Percentiles rank a stretch among this genome's conserved stretches.
Evolutionary conservation across 345 rosid genomes (phyloP).

Genomic region (Isatis tinctoria): DNA sequence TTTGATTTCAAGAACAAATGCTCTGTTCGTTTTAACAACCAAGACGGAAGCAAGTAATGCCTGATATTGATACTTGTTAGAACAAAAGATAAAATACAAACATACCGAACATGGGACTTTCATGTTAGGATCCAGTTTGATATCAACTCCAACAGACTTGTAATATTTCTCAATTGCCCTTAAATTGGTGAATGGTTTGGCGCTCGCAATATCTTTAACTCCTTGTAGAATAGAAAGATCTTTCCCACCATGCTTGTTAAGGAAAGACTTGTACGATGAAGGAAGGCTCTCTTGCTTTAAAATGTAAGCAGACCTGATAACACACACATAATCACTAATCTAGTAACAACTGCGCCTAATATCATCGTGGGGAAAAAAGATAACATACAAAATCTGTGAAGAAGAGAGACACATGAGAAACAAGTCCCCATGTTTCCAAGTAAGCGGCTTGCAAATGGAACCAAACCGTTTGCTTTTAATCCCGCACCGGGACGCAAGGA

Average conservation of each 20-base stretch:
- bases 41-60: not conserved
- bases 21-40: not conserved
- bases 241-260: conserved; percentile 86
- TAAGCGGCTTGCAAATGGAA: conserved; percentile 77
- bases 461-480: conserved; percentile 86
- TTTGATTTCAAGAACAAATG: not conserved
- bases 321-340: not conserved
- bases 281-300: conserved; percentile 87
- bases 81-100: conserved; percentile 1
- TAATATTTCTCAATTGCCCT: conserved; percentile 61
- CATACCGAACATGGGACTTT: conserved; percentile 78
- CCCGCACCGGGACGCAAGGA: conserved; percentile 89
- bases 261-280: conserved; percentile 86
- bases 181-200: conserved; percentile 65
- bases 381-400: conserved; percentile 82
- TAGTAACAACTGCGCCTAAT: not conserved
- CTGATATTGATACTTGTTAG: not conserved
- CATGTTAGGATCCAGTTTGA: conserved; percentile 77
- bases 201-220: conserved; percentile 65
- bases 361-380: conserved; percentile 11
- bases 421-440: conserved; percentile 96
- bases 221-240: conserved; percentile 64
- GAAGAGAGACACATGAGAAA: conserved; percentile 97
- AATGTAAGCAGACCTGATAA: conserved; percentile 80
- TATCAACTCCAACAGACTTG: conserved; percentile 61